These are phyloP conservation scores for Aspergillus bombycis DNA, from an alignment of 2,329 filamentous ascomycete genomes.

Conservation along the genomic window DNA sequence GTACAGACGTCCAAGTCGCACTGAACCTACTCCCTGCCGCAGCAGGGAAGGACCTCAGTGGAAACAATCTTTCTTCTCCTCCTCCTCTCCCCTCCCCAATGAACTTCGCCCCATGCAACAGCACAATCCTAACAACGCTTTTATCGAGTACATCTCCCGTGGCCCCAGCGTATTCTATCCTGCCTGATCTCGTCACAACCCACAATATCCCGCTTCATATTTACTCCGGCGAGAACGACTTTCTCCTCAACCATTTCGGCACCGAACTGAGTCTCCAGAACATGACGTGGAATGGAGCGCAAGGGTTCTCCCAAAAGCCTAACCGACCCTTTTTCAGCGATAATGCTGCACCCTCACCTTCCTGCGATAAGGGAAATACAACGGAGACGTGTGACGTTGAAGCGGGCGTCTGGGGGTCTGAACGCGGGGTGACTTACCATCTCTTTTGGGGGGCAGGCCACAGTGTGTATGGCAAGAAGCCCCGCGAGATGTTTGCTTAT, in stretches of 20 bases:
- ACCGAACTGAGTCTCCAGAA: slow-evolving; percentile 42
- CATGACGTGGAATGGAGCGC: slow-evolving; percentile 44
- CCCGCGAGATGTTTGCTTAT: slow-evolving; percentile 41
- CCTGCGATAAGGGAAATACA: neutral
- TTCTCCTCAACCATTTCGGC: slow-evolving; percentile 43
- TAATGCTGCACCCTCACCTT: slow-evolving; percentile 23
- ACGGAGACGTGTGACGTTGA: neutral
- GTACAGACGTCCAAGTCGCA: slow-evolving; percentile 36
- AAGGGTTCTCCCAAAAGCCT: slow-evolving; percentile 38
- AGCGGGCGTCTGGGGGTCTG: slow-evolving; percentile 36
- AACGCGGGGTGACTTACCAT: slow-evolving; percentile 42
- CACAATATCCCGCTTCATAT: slow-evolving; percentile 40
- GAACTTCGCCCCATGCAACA: slow-evolving; percentile 35
- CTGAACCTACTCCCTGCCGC: slow-evolving; percentile 30
- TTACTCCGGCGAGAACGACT: slow-evolving; percentile 42
- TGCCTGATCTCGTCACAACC: slow-evolving; percentile 35
- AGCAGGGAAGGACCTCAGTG: neutral
- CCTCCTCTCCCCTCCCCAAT: neutral
- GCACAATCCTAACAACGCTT: slow-evolving; percentile 31
- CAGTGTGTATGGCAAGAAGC: slow-evolving; percentile 35
- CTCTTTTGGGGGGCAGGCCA: slow-evolving; percentile 39
- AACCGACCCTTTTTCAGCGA: slow-evolving; percentile 29
- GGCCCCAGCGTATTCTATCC: slow-evolving; percentile 36
- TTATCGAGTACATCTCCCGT: slow-evolving; percentile 24
- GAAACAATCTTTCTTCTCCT: neutral